Conservation (phyloP, 441 rosid species). For the Dalechampia spathulata region DNA sequence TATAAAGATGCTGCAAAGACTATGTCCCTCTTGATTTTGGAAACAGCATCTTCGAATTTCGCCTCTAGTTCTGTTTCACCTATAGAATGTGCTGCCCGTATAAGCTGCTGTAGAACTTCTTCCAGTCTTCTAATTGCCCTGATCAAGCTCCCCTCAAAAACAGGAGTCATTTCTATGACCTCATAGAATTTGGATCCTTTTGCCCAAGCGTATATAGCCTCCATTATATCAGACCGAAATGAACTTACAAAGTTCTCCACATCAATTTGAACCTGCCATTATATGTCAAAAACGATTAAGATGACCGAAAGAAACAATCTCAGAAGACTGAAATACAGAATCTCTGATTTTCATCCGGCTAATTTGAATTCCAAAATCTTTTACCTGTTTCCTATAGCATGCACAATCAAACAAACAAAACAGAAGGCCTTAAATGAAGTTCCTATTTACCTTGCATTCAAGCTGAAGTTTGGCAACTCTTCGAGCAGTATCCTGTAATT, state of each 20-base stretch:
- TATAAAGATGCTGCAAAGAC: conserved; percentile 97
- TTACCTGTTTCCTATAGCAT: background rate
- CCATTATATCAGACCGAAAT: conserved; percentile 92
- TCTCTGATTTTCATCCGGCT: too few relatives aligned
- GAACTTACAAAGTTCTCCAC: conserved; percentile 80
- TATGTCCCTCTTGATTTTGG: conserved; percentile 93
- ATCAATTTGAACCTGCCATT: conserved; percentile 72
- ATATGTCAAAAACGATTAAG: background rate
- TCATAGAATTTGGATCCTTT: conserved; percentile 92
- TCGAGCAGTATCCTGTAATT: conserved; percentile 85
- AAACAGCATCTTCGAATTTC: conserved; percentile 86
- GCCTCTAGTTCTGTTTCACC: conserved; percentile 83
- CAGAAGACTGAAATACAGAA: too few relatives aligned
- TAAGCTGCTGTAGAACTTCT: conserved; percentile 96
- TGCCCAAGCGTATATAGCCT: conserved; percentile 93
- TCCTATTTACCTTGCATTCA: conserved; percentile 70
- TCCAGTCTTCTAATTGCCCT: conserved; percentile 97
- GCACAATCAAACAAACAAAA: background rate
- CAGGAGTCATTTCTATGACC: conserved; percentile 86
- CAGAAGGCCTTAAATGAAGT: too few relatives aligned
- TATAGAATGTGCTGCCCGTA: conserved; percentile 76
- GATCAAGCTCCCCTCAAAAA: conserved; percentile 96
- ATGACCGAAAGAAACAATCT: too few relatives aligned
- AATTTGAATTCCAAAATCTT: too few relatives aligned
- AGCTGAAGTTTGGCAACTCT: conserved; percentile 90